Percentiles rank a stretch among this genome's conserved stretches.
Evolutionary conservation across 2,329 filamentous ascomycete species (phyloP).

Genomic region (Chrysosporium queenslandicum): DNA sequence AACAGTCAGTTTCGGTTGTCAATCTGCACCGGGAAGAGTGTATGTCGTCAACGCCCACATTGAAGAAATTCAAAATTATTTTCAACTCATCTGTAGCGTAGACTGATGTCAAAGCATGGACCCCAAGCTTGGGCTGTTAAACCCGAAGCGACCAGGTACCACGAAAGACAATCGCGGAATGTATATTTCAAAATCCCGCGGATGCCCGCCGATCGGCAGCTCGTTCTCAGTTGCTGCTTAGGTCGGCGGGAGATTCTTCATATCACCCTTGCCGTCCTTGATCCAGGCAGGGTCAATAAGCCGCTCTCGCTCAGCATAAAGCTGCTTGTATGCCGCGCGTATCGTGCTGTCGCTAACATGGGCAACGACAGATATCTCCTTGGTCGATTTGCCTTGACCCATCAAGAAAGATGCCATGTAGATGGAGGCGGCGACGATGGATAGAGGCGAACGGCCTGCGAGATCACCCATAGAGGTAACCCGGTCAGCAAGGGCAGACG

Average conservation of each 20-base stretch:
- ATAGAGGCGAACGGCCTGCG: conserved; percentile 85
- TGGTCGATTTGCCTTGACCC: conserved; percentile 66
- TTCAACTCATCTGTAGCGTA: neutral
- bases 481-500: conserved; percentile 65
- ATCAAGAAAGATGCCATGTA: conserved; percentile 90
- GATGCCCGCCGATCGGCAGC: neutral
- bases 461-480: conserved; percentile 69
- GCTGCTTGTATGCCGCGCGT: conserved; percentile 83
- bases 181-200: conserved; percentile 3
- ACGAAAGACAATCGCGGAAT: neutral
- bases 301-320: conserved; percentile 63
- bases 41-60: neutral
- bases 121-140: neutral
- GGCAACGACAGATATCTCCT: conserved; percentile 73
- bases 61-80: neutral
- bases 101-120: neutral
- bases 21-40: neutral
- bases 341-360: conserved; percentile 96
- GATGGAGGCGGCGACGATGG: conserved; percentile 88
- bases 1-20: neutral
- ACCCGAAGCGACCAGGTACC: neutral
- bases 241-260: conserved; percentile 55
- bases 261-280: conserved; percentile 57
- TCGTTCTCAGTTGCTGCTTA: conserved; percentile 1
- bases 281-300: conserved; percentile 70